Conservation (phyloP, 73 alveolate species). For the Stentor roeselii region DNA sequence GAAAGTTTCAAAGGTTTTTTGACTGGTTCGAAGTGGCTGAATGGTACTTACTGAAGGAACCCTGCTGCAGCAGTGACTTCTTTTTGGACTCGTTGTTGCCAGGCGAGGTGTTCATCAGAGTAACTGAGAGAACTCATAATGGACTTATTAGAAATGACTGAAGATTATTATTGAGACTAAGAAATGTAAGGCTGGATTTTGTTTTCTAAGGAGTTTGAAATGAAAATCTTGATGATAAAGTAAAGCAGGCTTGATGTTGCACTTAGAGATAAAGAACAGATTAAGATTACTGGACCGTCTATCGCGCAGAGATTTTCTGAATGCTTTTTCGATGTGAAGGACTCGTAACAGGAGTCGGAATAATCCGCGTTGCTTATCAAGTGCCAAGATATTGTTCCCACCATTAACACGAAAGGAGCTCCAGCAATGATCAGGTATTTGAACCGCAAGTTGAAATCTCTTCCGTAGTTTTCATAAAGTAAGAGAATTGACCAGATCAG, state of each 20-base stretch:
- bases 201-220: neutral
- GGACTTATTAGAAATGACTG: neutral
- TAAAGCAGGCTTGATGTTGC: neutral
- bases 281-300: neutral
- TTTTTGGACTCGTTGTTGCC: slow-evolving; percentile 19
- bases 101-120: slow-evolving; percentile 17
- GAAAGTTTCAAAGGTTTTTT: neutral
- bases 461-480: neutral
- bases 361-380: neutral
- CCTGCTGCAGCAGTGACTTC: neutral
- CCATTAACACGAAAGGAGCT: neutral
- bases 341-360: neutral
- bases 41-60: neutral
- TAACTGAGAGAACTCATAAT: slow-evolving; percentile 5
- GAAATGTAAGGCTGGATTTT: neutral
- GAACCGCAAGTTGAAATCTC: no score
- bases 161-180: neutral
- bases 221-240: neutral
- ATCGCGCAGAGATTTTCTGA: neutral
- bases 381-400: neutral
- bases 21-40: neutral
- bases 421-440: neutral
- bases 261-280: neutral
- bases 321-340: neutral
- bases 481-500: neutral